These are phyloP conservation scores for Parsonsia alboflavescens DNA, from an alignment of 257 asterid genomes.

Conservation along the genomic window DNA sequence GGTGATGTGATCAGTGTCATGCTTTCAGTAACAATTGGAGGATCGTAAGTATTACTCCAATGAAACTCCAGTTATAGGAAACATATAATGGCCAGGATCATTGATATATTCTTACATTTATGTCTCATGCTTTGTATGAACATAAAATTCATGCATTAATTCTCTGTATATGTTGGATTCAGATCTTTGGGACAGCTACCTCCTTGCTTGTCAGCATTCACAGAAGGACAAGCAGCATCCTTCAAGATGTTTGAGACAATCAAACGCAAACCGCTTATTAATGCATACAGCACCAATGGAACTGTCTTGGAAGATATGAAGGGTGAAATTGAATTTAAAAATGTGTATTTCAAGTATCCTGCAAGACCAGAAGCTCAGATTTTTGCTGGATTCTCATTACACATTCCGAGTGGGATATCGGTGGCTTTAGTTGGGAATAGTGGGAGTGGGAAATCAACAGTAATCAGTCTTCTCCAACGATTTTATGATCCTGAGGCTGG, in stretches of 20 bases:
- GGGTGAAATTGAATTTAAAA: constrained; percentile 60
- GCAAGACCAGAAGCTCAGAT: constrained; percentile 65
- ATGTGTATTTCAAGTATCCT: constrained; percentile 58
- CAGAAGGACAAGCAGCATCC: constrained; percentile 61
- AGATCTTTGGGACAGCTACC: constrained; percentile 60
- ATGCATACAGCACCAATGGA: constrained; percentile 42
- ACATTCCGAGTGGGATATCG: constrained; percentile 41
- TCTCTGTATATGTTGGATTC: neutral
- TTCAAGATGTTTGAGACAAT: constrained; percentile 57
- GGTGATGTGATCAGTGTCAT: constrained; percentile 48
- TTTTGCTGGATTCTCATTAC: constrained; percentile 49
- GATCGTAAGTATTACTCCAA: constrained; percentile 38
- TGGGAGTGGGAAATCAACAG: constrained; percentile 82
- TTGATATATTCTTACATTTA: too few relatives aligned
- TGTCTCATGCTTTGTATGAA: too few relatives aligned
- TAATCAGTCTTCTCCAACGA: constrained; percentile 56
- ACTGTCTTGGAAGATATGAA: constrained; percentile 35
- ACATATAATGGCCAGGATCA: too few relatives aligned
- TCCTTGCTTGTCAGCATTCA: constrained; percentile 51
- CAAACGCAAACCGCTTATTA: constrained; percentile 42
- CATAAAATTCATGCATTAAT: too few relatives aligned
- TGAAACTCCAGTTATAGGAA: too few relatives aligned
- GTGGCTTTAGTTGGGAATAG: constrained; percentile 79
- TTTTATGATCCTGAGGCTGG: constrained; percentile 75
- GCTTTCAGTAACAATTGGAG: constrained; percentile 54